Percentiles rank a stretch among this genome's conserved stretches.
These are phyloP conservation scores for Wickerhamomyces rabaulensis DNA, from an alignment of 805 yeast genomes.

Conservation along the genomic window DNA sequence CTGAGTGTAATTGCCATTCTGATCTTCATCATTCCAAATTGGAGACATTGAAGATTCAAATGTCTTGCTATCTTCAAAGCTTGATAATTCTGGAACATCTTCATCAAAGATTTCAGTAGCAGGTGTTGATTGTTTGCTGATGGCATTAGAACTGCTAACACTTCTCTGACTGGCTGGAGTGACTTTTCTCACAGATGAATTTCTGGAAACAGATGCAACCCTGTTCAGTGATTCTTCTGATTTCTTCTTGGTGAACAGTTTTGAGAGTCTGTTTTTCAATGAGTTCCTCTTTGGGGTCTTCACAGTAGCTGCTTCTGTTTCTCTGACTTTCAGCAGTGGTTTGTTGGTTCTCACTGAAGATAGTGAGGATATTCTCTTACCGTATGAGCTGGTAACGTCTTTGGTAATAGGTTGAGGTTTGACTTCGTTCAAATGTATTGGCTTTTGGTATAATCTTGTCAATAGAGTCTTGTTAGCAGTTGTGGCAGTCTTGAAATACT, in stretches of 20 bases:
- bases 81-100: slow-evolving; percentile 12
- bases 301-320: neutral
- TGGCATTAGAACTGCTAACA: neutral
- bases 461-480: slow-evolving; percentile 10
- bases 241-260: slow-evolving; percentile 12
- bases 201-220: neutral
- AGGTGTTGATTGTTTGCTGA: neutral
- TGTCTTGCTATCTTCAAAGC: slow-evolving; percentile 8
- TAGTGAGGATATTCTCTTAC: slow-evolving; percentile 13
- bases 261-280: slow-evolving; percentile 20
- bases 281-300: slow-evolving; percentile 10
- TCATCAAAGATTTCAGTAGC: slow-evolving; percentile 4
- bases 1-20: neutral
- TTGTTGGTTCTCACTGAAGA: slow-evolving; percentile 18
- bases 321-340: slow-evolving; percentile 14
- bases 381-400: slow-evolving; percentile 11
- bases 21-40: slow-evolving; percentile 17
- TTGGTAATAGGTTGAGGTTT: slow-evolving; percentile 1
- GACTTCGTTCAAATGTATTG: neutral
- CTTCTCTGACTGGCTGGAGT: neutral
- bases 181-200: neutral
- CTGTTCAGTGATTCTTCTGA: neutral
- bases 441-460: neutral
- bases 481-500: slow-evolving; percentile 8
- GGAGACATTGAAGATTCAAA: slow-evolving; percentile 23